Percentiles rank a stretch among this genome's conserved stretches.
Conservation (phyloP, 208 protist genomes). For the Hexamita inflata region DNA sequence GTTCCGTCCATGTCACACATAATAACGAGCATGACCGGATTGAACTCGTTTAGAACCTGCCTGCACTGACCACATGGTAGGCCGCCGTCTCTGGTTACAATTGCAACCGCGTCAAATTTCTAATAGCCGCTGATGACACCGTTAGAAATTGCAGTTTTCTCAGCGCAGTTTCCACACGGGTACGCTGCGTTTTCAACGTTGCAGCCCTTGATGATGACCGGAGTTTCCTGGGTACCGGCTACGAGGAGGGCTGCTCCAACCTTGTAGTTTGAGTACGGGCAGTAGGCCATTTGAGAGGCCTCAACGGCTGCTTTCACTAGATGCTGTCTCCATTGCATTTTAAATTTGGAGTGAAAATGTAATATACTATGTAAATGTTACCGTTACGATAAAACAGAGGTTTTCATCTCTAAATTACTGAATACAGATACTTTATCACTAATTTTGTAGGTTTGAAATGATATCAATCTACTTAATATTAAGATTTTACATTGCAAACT, state of each 20-base stretch:
- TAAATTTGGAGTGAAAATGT: no score
- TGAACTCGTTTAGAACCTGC: conserved; percentile 35
- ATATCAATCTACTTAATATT: no score
- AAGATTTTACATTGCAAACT: no score
- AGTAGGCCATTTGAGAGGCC: conserved; percentile 40
- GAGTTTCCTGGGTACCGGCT: background rate
- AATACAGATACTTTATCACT: no score
- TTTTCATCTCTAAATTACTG: no score
- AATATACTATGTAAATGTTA: no score
- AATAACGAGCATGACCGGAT: conserved; percentile 3
- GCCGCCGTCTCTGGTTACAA: conserved; percentile 32
- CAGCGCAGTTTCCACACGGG: conserved; percentile 54
- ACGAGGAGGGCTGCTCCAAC: conserved; percentile 50
- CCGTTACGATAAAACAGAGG: no score
- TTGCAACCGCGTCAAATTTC: conserved; percentile 41
- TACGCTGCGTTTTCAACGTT: conserved; percentile 60
- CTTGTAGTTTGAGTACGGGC: conserved; percentile 51
- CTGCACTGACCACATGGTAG: conserved; percentile 27
- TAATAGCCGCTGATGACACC: conserved; percentile 44
- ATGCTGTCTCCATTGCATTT: no score
- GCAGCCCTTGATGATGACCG: conserved; percentile 37
- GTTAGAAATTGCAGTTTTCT: conserved; percentile 48
- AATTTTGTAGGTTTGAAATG: no score
- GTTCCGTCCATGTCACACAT: background rate
- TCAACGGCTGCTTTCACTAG: conserved; percentile 34